Conservation (phyloP, 1,284 basidiomycete genomes). For the Mycena sp. region DNA sequence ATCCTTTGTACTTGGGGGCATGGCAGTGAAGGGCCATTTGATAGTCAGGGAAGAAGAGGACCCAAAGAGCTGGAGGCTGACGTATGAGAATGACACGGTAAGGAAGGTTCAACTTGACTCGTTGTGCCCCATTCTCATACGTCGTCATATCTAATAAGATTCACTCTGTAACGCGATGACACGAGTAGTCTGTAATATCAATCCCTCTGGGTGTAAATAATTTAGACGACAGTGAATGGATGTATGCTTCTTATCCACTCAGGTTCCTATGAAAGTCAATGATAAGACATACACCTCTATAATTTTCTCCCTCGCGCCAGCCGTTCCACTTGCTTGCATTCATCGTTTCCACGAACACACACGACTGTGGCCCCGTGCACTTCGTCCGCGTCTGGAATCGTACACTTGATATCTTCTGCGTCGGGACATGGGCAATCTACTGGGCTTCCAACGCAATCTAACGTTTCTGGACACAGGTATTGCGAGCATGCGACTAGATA, state of each 20-base stretch:
- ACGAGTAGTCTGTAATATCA: too few relatives aligned
- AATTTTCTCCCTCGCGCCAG: conserved; percentile 46
- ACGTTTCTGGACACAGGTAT: conserved; percentile 70
- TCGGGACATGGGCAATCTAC: conserved; percentile 69
- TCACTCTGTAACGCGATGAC: too few relatives aligned
- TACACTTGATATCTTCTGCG: conserved; percentile 67
- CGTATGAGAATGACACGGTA: conserved; percentile 2
- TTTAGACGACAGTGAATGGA: conserved; percentile 11
- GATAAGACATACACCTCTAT: conserved; percentile 22
- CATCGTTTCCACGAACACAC: conserved; percentile 64
- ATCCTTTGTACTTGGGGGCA: conserved; percentile 33
- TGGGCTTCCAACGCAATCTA: conserved; percentile 64
- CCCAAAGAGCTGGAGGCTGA: conserved; percentile 27
- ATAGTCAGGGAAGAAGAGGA: conserved; percentile 40
- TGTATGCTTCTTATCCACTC: background rate
- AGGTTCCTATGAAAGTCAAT: conserved; percentile 42
- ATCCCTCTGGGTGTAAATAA: conserved; percentile 4
- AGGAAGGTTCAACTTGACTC: too few relatives aligned
- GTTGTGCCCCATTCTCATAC: too few relatives aligned
- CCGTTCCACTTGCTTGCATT: conserved; percentile 59
- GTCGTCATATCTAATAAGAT: too few relatives aligned
- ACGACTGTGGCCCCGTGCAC: conserved; percentile 63
- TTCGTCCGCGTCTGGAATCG: conserved; percentile 59
- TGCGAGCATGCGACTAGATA: conserved; percentile 63
- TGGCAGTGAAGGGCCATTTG: conserved; percentile 38